These are phyloP conservation scores for Ceratobasidium sp. DNA, from an alignment of 1,284 basidiomycete genomes.

Conservation along the genomic window DNA sequence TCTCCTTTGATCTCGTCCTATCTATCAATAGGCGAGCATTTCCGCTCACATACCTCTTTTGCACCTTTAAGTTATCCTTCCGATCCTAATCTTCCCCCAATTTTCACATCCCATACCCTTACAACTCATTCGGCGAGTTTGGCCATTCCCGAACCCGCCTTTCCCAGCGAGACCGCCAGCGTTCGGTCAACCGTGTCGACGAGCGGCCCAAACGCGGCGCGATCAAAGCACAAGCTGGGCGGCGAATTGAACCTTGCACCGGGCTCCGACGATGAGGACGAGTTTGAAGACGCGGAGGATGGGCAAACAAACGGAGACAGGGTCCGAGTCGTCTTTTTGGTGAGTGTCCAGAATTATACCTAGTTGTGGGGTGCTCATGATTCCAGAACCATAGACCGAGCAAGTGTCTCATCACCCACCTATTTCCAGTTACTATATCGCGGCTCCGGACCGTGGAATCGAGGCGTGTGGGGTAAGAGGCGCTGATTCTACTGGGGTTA, in stretches of 20 bases:
- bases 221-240: conserved; percentile 18
- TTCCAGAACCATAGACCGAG: conserved; percentile 62
- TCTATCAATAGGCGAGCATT: conserved; percentile 68
- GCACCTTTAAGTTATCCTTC: conserved; percentile 67
- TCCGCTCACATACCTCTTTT: conserved; percentile 87
- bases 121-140: conserved; percentile 48
- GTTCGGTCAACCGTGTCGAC: conserved; percentile 59
- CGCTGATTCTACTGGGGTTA: background rate
- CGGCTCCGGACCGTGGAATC: conserved; percentile 77
- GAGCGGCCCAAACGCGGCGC: conserved; percentile 46
- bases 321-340: conserved; percentile 73
- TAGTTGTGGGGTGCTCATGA: background rate
- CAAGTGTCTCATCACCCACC: conserved; percentile 98
- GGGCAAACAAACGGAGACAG: conserved; percentile 58
- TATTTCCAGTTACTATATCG: conserved; percentile 87
- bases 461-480: conserved; percentile 69
- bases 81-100: conserved; percentile 53
- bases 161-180: conserved; percentile 61
- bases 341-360: conserved; percentile 48
- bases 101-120: conserved; percentile 57
- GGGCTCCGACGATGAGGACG: conserved; percentile 49
- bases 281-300: conserved; percentile 55
- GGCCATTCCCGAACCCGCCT: conserved; percentile 49
- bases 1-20: conserved; percentile 48
- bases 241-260: background rate